Evolutionary conservation across 2,329 filamentous ascomycete genomes (phyloP).

Genomic region (Claviceps capensis): DNA sequence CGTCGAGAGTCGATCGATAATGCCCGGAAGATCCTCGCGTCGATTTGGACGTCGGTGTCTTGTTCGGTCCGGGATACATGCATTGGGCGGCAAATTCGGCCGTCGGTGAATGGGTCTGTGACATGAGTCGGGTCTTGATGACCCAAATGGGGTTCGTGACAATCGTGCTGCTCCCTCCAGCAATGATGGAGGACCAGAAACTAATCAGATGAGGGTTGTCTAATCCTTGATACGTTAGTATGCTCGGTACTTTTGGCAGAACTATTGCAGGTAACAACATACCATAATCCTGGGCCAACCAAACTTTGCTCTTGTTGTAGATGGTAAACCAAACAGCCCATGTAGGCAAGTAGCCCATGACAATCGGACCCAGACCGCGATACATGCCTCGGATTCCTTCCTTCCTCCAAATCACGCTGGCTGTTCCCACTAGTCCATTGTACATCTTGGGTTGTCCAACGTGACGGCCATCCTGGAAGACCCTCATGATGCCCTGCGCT

Average conservation of each 20-base stretch:
- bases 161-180: slow-evolving; percentile 83
- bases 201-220: slow-evolving; percentile 67
- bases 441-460: slow-evolving; percentile 52
- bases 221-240: slow-evolving; percentile 17
- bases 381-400: slow-evolving; percentile 88
- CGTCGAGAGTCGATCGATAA: slow-evolving; percentile 80
- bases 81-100: slow-evolving; percentile 32
- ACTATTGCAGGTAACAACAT: slow-evolving; percentile 9
- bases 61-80: slow-evolving; percentile 33
- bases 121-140: slow-evolving; percentile 97
- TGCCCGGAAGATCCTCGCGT: slow-evolving; percentile 65
- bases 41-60: slow-evolving; percentile 40
- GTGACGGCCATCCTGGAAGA: slow-evolving; percentile 33
- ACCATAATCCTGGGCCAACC: slow-evolving; percentile 55
- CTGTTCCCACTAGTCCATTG: slow-evolving; percentile 76
- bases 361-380: slow-evolving; percentile 82
- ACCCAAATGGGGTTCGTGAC: slow-evolving; percentile 98
- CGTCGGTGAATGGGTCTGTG: slow-evolving; percentile 52
- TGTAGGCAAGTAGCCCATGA: slow-evolving; percentile 88
- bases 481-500: slow-evolving; percentile 73
- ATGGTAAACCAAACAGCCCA: slow-evolving; percentile 98
- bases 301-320: slow-evolving; percentile 78
- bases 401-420: slow-evolving; percentile 69
- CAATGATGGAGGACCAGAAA: slow-evolving; percentile 80
- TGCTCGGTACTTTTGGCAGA: background rate